phyloP scores from a whole-genome alignment of 179 eudicot genomes.

The Silene coronaria region DNA sequence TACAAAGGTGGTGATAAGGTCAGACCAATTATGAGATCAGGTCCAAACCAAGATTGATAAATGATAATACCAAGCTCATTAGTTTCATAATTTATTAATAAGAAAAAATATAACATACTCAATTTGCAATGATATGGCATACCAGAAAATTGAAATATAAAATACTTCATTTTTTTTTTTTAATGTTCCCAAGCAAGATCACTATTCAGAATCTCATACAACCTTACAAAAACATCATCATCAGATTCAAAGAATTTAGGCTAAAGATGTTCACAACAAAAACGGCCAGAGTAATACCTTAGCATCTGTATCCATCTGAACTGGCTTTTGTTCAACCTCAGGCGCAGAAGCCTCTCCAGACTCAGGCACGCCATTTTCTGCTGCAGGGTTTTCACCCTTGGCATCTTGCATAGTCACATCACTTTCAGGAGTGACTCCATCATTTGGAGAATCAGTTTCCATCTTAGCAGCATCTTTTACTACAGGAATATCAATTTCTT shows the following conservation, averaged over 20 bases:
- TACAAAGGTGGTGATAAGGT: neutral
- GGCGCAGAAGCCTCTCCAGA: conserved; percentile 50
- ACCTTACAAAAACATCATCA: neutral
- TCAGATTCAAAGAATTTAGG: neutral
- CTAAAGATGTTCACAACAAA: neutral
- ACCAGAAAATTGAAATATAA: neutral
- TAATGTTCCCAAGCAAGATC: too few species aligned
- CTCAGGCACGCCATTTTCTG: conserved; percentile 71
- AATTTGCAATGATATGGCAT: neutral
- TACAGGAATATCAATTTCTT: conserved; percentile 74
- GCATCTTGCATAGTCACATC: conserved; percentile 83
- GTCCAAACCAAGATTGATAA: neutral
- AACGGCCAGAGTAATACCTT: conserved; percentile 38
- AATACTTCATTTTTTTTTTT: too few species aligned
- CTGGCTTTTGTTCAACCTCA: conserved; percentile 55
- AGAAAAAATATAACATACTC: neutral
- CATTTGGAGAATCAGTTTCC: conserved; percentile 60
- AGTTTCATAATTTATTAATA: neutral
- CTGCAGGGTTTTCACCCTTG: conserved; percentile 39
- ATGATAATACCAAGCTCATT: neutral
- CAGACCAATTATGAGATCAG: neutral
- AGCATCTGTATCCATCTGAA: conserved; percentile 69
- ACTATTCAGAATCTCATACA: neutral
- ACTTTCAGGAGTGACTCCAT: conserved; percentile 33
- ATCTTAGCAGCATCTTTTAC: conserved; percentile 53